Base-by-base conservation (phyloP, 805 yeast species). In the Candida chauliodis region DNA sequence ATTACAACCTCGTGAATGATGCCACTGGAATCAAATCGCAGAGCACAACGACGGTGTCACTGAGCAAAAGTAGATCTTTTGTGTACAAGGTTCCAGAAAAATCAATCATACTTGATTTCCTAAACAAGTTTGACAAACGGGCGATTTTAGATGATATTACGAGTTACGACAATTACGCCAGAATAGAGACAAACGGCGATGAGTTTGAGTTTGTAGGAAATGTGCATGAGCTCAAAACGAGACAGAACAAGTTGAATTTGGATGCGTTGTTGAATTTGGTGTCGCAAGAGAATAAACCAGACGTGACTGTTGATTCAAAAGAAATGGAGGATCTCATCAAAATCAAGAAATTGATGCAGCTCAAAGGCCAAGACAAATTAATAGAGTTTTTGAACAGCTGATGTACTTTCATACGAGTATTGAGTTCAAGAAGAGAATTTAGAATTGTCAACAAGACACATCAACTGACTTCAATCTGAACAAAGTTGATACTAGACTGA, bases 351-450 rank as follows among this genome's bases (percentile, higher is more conserved):
- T 60, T 90, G 36, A 71, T 90, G 57, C 72, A 76, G 45, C 43
- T 75, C 29, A 89, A 84, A 56, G 95, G 95, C 1, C 73, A 75
- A 47, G 86, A 79, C 4, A 73, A 75, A 34, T 57, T 89, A 30
- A 36, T 86, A 46, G 58, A 74, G 30, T 83, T 87, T 54, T 66
- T 88, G 40, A 63, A 63, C 40, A 21, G 24, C 10, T 21, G 24
- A 21, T 8, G 24, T n/a, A n/a, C n/a, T n/a, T n/a, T n/a, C n/a
- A n/a, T n/a, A n/a, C n/a, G n/a, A n/a, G n/a, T n/a, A n/a, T n/a
- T n/a, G n/a, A n/a, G n/a, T n/a, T n/a, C n/a, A n/a, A n/a, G n/a
- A n/a, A n/a, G n/a, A n/a, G n/a, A n/a, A n/a, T n/a, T n/a, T n/a
- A n/a, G n/a, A n/a, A n/a, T n/a, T n/a, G n/a, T n/a, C n/a, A n/a